Evolutionary conservation across 768 basidiomycete genomes (phyloP).

Genomic region (Trametes sanguinea): DNA sequence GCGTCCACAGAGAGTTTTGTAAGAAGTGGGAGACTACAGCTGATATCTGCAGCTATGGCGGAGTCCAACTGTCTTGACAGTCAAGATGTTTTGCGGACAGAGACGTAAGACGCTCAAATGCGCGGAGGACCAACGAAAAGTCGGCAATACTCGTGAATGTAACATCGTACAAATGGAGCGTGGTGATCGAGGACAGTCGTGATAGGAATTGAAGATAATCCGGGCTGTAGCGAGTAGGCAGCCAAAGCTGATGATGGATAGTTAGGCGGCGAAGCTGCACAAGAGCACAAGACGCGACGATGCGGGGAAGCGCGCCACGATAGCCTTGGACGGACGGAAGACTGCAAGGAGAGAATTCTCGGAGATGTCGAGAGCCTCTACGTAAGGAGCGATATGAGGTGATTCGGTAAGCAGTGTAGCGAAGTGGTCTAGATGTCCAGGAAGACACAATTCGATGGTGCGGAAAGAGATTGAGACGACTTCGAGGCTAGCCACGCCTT

Average conservation of each 20-base stretch:
- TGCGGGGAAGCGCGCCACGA: constrained; percentile 11
- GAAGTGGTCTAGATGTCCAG: constrained; percentile 11
- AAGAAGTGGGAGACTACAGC: constrained; percentile 4
- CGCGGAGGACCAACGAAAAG: constrained; percentile 14
- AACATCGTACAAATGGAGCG: constrained; percentile 14
- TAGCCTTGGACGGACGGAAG: constrained; percentile 10
- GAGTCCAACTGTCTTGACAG: constrained; percentile 9
- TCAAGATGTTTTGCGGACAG: constrained; percentile 10
- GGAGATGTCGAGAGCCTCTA: constrained; percentile 21
- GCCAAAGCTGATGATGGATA: constrained; percentile 14
- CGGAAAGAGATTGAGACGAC: constrained; percentile 24
- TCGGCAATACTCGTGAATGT: constrained; percentile 19
- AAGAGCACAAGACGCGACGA: not conserved
- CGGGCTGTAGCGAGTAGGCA: constrained; percentile 16
- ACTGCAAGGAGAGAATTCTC: constrained; percentile 17
- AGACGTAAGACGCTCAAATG: not conserved
- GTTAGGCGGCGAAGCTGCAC: constrained; percentile 1
- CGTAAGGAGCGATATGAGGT: constrained; percentile 10
- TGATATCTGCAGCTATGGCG: not conserved
- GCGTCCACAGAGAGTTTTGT: not conserved
- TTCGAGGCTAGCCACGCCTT: constrained; percentile 17
- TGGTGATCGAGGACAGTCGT: constrained; percentile 4
- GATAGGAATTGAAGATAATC: constrained; percentile 11
- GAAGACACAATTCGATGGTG: constrained; percentile 6
- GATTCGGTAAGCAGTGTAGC: constrained; percentile 1